Evolutionary conservation across 164 flowering plant species (phyloP), one percentile per base, ranked within the genome.

Genomic region (Vitis rotundifolia): DNA sequence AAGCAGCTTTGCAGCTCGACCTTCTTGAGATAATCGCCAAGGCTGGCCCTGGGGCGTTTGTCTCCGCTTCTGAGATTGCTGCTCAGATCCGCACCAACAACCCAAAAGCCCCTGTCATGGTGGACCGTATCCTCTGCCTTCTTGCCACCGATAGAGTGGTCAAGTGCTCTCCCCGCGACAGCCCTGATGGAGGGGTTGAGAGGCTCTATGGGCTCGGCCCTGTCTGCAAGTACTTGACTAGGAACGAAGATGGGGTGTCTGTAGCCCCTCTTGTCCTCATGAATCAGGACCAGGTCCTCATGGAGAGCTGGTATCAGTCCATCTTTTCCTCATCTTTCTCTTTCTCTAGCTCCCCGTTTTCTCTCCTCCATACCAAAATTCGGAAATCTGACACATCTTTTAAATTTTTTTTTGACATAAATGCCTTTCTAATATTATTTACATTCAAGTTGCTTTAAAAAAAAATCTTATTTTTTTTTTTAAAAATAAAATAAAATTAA

Each of bases 241-340:
- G 76, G 84, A 89, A 90, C 61, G 75, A 80, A 10, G 93, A 87
- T 76, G 96, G 97, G 2, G 96, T 86, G 16, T 81, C 92, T 19
- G 55, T 91, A 52, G 80, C 90, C 7, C 77, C 93, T 22, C 78
- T 92, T 15, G 67, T 72, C 54, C 94, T 90, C 63, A 86, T 93
- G 96, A 91, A 90, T 69, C 97, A 90, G 52, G 97, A 93, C 67
- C 88, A 89, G 80, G 85, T 94, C 63, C 87, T 87, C 71, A 89
- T 94, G 98, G 96, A 91, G 66, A 93, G 99, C 88, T 93, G 98
- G 98, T 94, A 22, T 11, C 44, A 37, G 6, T 37, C 44, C 44
- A 37, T n/a, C 37, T 2, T 22, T 22, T 22, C 26, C 2, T 22
- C 26, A 22, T 22, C 26, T 2, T 61, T 7, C 12, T 50, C 60